These are phyloP conservation scores for Neonectria sp. DNA, from an alignment of 2,329 filamentous ascomycete species.

Conservation along the genomic window DNA sequence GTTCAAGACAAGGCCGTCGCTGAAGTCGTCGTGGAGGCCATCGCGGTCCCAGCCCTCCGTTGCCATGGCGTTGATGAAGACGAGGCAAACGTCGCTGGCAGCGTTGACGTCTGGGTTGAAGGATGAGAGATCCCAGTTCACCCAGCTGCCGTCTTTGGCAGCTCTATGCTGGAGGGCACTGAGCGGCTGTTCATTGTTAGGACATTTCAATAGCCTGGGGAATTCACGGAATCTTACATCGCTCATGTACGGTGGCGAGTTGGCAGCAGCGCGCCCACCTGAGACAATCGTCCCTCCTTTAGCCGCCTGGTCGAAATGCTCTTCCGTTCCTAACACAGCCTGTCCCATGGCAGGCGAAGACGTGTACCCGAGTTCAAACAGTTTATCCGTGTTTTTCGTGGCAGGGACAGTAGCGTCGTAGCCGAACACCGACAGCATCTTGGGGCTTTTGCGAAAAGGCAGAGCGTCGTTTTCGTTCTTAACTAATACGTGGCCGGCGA, in stretches of 20 bases:
- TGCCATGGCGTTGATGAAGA: slow-evolving; percentile 85
- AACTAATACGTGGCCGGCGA: slow-evolving; percentile 77
- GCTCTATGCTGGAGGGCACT: slow-evolving; percentile 69
- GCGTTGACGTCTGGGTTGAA: slow-evolving; percentile 53
- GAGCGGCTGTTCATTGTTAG: slow-evolving; percentile 61
- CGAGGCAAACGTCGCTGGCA: slow-evolving; percentile 76
- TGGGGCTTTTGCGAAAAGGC: slow-evolving; percentile 71
- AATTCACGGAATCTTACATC: slow-evolving; percentile 54
- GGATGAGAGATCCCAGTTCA: slow-evolving; percentile 63
- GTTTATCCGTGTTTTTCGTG: slow-evolving; percentile 64
- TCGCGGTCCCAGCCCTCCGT: slow-evolving; percentile 82
- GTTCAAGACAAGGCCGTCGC: slow-evolving; percentile 71
- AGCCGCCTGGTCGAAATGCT: slow-evolving; percentile 65
- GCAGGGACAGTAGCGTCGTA: slow-evolving; percentile 71
- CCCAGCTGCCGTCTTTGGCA: slow-evolving; percentile 65
- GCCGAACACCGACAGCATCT: slow-evolving; percentile 72
- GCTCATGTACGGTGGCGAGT: slow-evolving; percentile 64
- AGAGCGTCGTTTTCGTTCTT: slow-evolving; percentile 78
- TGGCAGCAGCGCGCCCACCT: slow-evolving; percentile 67
- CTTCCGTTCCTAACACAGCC: slow-evolving; percentile 58
- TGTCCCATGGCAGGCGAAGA: slow-evolving; percentile 63
- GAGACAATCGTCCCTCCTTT: slow-evolving; percentile 66
- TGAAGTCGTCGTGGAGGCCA: slow-evolving; percentile 77
- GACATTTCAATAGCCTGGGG: not conserved
- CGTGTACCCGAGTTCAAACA: slow-evolving; percentile 63